Percentiles rank a stretch among this genome's conserved stretches.
These are phyloP conservation scores for Sesbania bispinosa DNA, from an alignment of 306 rosid species.

Conservation along the genomic window DNA sequence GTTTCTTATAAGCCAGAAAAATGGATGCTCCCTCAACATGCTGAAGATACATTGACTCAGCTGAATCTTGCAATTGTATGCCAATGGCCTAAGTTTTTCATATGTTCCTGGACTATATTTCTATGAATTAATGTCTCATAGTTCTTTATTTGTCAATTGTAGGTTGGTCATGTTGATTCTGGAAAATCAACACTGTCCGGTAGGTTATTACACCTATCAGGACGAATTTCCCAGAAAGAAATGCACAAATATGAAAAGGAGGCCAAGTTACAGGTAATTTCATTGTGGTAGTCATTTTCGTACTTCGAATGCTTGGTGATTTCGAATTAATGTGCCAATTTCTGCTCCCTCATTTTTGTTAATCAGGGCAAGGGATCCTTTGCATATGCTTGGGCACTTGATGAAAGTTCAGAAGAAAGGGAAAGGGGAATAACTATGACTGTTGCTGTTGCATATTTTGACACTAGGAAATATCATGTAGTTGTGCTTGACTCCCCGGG, in stretches of 20 bases:
- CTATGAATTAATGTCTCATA: conserved; percentile 3
- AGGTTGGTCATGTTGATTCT: conserved; percentile 99
- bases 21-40: conserved; percentile 91
- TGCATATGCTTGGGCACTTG: conserved; percentile 98
- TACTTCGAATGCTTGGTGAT: conserved; percentile 22
- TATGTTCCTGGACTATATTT: conserved; percentile 13
- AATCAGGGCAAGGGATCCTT: conserved; percentile 95
- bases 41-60: conserved; percentile 70
- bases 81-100: conserved; percentile 16
- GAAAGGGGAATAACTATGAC: conserved; percentile 99
- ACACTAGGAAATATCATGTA: conserved; percentile 84
- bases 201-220: conserved; percentile 77
- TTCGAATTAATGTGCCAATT: conserved; percentile 5
- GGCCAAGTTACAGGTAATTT: conserved; percentile 72
- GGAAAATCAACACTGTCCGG: conserved; percentile 99
- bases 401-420: conserved; percentile 96
- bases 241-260: conserved; percentile 98
- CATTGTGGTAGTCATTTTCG: conserved; percentile 10
- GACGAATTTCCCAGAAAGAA: conserved; percentile 81
- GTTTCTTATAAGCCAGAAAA: conserved; percentile 66
- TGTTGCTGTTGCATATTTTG: conserved; percentile 96
- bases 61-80: conserved; percentile 92
- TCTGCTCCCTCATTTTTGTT: not conserved
- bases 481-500: conserved; percentile 98
- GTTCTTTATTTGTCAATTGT: conserved; percentile 38